Evolutionary conservation across 2,329 filamentous ascomycete genomes (phyloP), one percentile per base, ranked within the genome.

Genomic region (Sporothrix mexicana): DNA sequence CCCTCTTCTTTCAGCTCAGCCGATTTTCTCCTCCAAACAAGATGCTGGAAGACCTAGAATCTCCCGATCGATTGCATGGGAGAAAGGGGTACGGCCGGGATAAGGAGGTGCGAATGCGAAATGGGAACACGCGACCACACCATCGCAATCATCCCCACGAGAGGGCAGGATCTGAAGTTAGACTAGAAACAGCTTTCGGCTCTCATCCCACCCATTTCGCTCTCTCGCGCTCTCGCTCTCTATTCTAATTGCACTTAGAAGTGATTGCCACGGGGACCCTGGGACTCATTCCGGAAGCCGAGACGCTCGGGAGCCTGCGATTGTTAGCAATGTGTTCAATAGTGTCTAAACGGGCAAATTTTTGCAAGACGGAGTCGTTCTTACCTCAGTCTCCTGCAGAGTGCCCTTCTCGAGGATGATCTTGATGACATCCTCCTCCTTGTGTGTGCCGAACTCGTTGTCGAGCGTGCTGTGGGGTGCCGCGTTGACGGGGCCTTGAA

Each of bases 381-480:
- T 80, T 77, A 88, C 87, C 82, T 87, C 83, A 20, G 82, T 76
- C 78, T 89, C 87, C 82, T 96, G 91, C 72, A 91, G 80, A 17
- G 85, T 85, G 25, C 95, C 95, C 80, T 89, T 88, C 84, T 93
- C 88, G 57, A 98, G 85, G 75, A 99, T 97, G 83, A 90, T 85
- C 83, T 89, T 89, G 79, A 98, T 91, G 73, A 92, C 91, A 0
- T 95, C 92, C 8, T 98, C 95, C 30, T 94, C 91, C 71, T 90
- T 86, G 77, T 86, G 83, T 15, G 93, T 95, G 77, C 93, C 94
- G 78, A 99, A 99, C 84, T 98, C 95, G 77, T 90, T 92, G 79
- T 96, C 91, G 4, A 99, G 86, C 64, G 86, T 86, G 59, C 85
- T 83, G 76, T 97, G 93, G 77, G 93, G 92, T 9, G 95, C 94